Evolutionary conservation across 2,329 filamentous ascomycete species (phyloP).

Genomic region (Septoria petroselini): DNA sequence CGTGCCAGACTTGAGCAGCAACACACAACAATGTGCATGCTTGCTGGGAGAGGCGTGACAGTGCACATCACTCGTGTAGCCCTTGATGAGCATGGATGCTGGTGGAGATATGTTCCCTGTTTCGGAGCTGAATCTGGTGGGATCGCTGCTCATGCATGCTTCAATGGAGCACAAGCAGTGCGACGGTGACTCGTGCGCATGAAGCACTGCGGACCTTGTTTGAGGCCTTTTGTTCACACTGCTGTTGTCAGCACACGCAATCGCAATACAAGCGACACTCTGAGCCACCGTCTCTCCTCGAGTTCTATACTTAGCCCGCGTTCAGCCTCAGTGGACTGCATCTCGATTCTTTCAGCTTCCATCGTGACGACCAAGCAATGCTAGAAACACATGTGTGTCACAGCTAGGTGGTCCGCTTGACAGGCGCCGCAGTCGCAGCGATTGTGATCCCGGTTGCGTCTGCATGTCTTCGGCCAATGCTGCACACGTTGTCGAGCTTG

Average conservation of each 20-base stretch:
- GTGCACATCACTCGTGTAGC: neutral
- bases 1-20: too few relatives aligned
- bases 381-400: neutral
- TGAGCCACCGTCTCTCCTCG: too few relatives aligned
- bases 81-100: neutral
- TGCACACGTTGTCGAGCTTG: neutral
- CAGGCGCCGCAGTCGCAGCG: neutral
- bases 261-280: neutral
- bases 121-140: neutral
- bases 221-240: neutral
- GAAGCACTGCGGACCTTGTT: constrained; percentile 4
- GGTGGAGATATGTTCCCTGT: neutral
- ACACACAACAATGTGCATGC: too few relatives aligned
- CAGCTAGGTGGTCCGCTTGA: constrained; percentile 2
- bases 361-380: neutral
- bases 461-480: constrained; percentile 3
- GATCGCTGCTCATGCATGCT: constrained; percentile 2
- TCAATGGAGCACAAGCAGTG: neutral
- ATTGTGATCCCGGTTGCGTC: neutral
- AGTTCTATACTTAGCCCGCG: too few relatives aligned
- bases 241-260: too few relatives aligned
- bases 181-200: neutral
- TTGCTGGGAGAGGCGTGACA: too few relatives aligned
- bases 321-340: too few relatives aligned
- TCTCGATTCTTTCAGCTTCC: neutral